Conservation (phyloP, 768 basidiomycete genomes). For the Rhodotorula kratochvilovae region DNA sequence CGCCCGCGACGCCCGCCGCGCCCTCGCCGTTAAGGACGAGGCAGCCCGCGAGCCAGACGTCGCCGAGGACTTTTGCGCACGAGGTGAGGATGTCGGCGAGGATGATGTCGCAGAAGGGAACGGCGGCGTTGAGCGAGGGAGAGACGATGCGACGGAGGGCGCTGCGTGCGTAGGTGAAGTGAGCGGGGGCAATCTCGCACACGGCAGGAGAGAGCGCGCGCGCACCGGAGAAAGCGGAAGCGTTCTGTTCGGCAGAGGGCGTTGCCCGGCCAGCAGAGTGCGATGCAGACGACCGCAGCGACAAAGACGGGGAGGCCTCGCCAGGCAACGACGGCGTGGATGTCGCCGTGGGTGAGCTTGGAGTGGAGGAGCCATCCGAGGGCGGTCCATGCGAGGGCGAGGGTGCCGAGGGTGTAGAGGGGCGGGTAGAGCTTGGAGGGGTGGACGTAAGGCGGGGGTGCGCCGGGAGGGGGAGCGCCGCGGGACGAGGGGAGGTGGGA, state of each 20-base stretch:
- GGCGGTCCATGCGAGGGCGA: constrained; percentile 31
- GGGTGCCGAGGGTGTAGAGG: constrained; percentile 45
- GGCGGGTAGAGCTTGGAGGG: constrained; percentile 56
- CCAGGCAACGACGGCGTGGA: constrained; percentile 8
- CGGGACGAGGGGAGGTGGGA: constrained; percentile 4
- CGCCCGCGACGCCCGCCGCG: constrained; percentile 4
- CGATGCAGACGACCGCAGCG: constrained; percentile 18
- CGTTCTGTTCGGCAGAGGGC: constrained; percentile 33
- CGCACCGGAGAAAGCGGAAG: constrained; percentile 33
- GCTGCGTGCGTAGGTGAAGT: too few relatives aligned
- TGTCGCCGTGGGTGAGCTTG: constrained; percentile 13
- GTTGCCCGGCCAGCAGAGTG: constrained; percentile 34
- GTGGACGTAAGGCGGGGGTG: constrained; percentile 48
- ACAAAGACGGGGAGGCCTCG: constrained; percentile 16
- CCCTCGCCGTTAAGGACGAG: constrained; percentile 10
- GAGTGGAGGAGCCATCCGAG: constrained; percentile 27
- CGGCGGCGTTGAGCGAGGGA: constrained; percentile 58
- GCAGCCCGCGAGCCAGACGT: constrained; percentile 71
- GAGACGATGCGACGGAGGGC: constrained; percentile 70
- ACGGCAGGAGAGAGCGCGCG: too few relatives aligned
- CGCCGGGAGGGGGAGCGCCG: not conserved
- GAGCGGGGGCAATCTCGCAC: too few relatives aligned
- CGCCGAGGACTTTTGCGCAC: constrained; percentile 92
- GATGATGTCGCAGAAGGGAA: constrained; percentile 86
- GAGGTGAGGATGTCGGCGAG: constrained; percentile 95